Conservation (phyloP, 768 basidiomycete genomes). For the Mrakia blollopis region DNA sequence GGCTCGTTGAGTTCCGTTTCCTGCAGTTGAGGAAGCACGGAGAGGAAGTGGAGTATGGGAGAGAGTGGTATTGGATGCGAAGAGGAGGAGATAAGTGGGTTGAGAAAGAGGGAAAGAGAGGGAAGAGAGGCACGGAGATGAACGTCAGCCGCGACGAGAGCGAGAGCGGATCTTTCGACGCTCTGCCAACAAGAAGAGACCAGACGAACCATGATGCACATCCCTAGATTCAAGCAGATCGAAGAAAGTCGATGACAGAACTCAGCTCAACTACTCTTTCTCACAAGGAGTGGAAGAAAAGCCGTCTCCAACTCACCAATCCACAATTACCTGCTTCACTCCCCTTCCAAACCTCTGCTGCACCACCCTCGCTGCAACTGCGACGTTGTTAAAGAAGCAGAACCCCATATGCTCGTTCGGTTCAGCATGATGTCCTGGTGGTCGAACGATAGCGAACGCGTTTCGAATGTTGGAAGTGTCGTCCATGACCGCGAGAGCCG, state of each 20-base stretch:
- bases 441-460: conserved; percentile 89
- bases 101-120: background rate
- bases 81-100: background rate
- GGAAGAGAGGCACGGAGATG: background rate
- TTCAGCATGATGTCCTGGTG: conserved; percentile 97
- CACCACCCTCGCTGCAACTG: conserved; percentile 80
- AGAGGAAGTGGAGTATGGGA: background rate
- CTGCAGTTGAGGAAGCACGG: conserved; percentile 47
- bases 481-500: conserved; percentile 63
- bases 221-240: conserved; percentile 58
- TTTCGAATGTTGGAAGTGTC: conserved; percentile 55
- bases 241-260: conserved; percentile 28
- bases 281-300: no score
- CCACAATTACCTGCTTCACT: conserved; percentile 75
- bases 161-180: background rate
- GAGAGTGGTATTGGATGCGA: background rate
- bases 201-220: conserved; percentile 77
- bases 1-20: conserved; percentile 94
- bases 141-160: background rate
- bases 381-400: conserved; percentile 98
- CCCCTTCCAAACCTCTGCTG: conserved; percentile 65
- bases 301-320: conserved; percentile 94
- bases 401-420: conserved; percentile 99
- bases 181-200: background rate
- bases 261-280: background rate